Evolutionary conservation across 2,329 filamentous ascomycete genomes (phyloP), one percentile per base, ranked within the genome.

Genomic region (Talaromyces sp.): DNA sequence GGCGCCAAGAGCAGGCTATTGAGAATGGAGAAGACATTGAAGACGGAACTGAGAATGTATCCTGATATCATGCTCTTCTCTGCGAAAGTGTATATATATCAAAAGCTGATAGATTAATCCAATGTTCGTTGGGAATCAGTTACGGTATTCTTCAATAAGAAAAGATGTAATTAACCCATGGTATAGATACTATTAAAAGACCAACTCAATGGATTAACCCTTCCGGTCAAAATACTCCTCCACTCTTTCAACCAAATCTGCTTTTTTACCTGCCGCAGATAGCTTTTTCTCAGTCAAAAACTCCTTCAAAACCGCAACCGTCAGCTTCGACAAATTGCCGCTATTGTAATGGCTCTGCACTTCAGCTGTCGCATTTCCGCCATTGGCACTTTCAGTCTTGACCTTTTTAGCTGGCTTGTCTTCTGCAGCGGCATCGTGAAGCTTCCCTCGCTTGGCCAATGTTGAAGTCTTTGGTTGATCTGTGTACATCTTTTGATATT

Each of bases 21-120:
- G 84, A 82, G 45, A 81, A 80, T 35, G 84, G 82, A 0, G 82
- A 84, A 68, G 83, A 84, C 57, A 78, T 82, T 19, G 81, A 82
- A 14, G 80, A 79, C n/a, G 75, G 73, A 22, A 76, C 74, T 14
- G 69, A 31, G 56, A 27, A 50, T 35, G 22, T 24, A 16, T 39
- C 56, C 27, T 58, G 37, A 58, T 43, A 6, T 45, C 19, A 2
- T 33, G 33, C 33, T n/a, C 27, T 6, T 31, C 10, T 39, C n/a
- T 31, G 27, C 27, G 2, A 2, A 1, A 22, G 13, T 37, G 35
- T 56, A 22, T 37, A 56, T 56, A 39, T 24, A 37, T 22, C 33
- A 22, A 37, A 56, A 56, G 33, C 19, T 24, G 16, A 37, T 19
- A 24, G 52, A 19, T 22, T 5, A 35, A 13, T 14, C 22, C 10